Percentiles rank a stretch among this genome's conserved stretches.
Conservation (phyloP, 768 basidiomycete species). For the Boletus rubroflammeus region DNA sequence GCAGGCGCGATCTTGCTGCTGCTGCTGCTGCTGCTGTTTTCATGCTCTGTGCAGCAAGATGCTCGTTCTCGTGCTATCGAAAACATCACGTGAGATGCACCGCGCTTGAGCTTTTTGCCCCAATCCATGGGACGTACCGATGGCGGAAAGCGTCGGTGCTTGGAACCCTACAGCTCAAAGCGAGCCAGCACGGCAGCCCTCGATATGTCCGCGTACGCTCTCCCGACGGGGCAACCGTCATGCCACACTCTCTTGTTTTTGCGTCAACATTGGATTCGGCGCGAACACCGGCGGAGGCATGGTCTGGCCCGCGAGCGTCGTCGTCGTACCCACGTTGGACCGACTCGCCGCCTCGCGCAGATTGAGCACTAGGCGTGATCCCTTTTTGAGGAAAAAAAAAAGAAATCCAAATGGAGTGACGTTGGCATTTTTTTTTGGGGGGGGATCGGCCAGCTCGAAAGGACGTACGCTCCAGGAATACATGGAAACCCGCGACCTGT, state of each 20-base stretch:
- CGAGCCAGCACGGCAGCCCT: too few species aligned
- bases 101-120: too few species aligned
- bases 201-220: background rate
- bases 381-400: background rate
- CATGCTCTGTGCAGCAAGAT: too few species aligned
- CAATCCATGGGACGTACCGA: background rate
- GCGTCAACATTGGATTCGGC: background rate
- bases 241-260: background rate
- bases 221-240: background rate
- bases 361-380: background rate
- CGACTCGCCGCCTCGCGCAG: background rate
- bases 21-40: too few species aligned
- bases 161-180: background rate
- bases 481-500: background rate
- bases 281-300: background rate
- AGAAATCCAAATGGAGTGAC: background rate
- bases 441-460: background rate
- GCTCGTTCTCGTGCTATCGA: too few species aligned
- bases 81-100: too few species aligned
- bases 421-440: background rate
- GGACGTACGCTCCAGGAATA: background rate
- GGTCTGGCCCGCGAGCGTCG: background rate
- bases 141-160: too few species aligned
- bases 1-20: too few species aligned
- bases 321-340: background rate